Evolutionary conservation across 2,329 filamentous ascomycete genomes (phyloP).

Genomic region (Mycogone perniciosa): DNA sequence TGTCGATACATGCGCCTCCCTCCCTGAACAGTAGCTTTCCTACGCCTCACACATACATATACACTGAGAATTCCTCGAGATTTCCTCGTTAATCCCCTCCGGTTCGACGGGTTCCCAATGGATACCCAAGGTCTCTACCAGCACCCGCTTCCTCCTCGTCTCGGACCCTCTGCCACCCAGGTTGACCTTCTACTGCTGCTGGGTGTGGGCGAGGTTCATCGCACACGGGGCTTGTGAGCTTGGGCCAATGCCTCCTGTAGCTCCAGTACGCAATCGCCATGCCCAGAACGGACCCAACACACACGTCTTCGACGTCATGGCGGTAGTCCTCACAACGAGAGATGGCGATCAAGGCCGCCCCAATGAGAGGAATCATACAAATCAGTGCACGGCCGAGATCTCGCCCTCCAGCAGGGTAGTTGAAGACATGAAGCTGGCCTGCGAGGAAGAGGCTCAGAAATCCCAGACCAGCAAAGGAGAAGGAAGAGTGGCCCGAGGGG

Average conservation of each 20-base stretch:
- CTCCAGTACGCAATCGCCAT: constrained; percentile 57
- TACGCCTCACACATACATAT: not conserved
- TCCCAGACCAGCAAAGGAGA: constrained; percentile 71
- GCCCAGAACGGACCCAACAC: constrained; percentile 54
- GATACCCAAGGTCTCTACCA: constrained; percentile 29
- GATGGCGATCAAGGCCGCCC: constrained; percentile 61
- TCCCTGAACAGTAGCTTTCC: not conserved
- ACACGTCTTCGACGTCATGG: constrained; percentile 66
- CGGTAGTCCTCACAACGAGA: constrained; percentile 64
- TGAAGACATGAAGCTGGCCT: constrained; percentile 57
- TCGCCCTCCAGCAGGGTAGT: constrained; percentile 35
- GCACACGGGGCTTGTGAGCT: constrained; percentile 45
- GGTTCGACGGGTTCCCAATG: constrained; percentile 1
- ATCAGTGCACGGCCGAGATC: constrained; percentile 52
- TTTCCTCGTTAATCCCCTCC: not conserved
- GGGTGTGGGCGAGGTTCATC: constrained; percentile 52
- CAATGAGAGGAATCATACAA: constrained; percentile 53
- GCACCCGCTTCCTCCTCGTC: constrained; percentile 48
- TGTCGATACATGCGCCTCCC: not conserved
- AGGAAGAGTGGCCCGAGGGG: constrained; percentile 73
- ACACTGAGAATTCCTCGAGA: not conserved
- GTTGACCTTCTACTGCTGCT: constrained; percentile 25
- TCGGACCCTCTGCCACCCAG: constrained; percentile 38
- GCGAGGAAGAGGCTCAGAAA: constrained; percentile 66
- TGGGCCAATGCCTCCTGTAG: constrained; percentile 59